A percentile compares a stretch with the other conserved stretches of the same genome.
These are phyloP conservation scores for Clohesyomyces aquaticus DNA, from an alignment of 495 filamentous ascomycete species.

Conservation along the genomic window DNA sequence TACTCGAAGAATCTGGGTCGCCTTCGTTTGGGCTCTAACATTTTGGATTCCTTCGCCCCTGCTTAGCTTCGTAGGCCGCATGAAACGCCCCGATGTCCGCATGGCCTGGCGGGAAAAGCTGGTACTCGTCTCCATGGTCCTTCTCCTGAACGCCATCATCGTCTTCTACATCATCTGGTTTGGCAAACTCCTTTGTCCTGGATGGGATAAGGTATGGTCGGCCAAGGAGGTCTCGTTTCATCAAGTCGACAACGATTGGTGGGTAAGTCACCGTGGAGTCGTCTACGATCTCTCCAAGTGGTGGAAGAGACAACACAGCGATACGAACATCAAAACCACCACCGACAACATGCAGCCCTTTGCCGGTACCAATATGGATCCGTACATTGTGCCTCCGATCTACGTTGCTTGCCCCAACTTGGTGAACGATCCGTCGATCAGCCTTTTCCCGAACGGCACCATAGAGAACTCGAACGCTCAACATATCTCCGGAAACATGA, in stretches of 20 bases:
- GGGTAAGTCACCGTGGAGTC: constrained; percentile 81
- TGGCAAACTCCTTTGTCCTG: constrained; percentile 82
- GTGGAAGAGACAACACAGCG: constrained; percentile 81
- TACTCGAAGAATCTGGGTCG: constrained; percentile 75
- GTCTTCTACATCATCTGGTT: constrained; percentile 93
- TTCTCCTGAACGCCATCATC: constrained; percentile 79
- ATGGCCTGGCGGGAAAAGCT: constrained; percentile 98
- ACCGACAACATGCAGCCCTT: constrained; percentile 71
- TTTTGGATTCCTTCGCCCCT: constrained; percentile 94
- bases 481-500: constrained; percentile 68
- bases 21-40: constrained; percentile 79
- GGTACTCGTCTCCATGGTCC: constrained; percentile 76
- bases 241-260: constrained; percentile 74
- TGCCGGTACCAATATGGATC: constrained; percentile 75
- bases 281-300: constrained; percentile 95
- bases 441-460: constrained; percentile 67
- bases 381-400: constrained; percentile 84
- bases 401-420: constrained; percentile 71
- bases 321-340: constrained; percentile 62
- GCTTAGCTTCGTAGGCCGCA: constrained; percentile 80
- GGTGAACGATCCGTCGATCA: constrained; percentile 57
- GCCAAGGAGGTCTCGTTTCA: constrained; percentile 71
- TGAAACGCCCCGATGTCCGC: constrained; percentile 96
- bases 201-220: constrained; percentile 89
- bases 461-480: constrained; percentile 52